phyloP scores from a whole-genome alignment of 148 eudicot species.

The Chenopodium formosanum region DNA sequence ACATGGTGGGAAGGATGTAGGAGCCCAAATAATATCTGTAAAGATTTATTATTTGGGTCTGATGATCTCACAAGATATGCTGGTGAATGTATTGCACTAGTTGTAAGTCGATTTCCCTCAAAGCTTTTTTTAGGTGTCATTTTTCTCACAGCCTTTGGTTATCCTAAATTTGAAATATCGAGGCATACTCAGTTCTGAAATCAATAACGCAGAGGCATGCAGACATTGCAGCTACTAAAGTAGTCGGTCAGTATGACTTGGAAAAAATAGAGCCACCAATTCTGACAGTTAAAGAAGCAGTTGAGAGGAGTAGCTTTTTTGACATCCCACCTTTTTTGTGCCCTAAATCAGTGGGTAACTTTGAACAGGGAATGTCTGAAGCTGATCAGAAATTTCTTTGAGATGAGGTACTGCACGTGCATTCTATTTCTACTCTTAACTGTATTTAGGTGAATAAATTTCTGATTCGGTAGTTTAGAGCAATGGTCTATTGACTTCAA shows the following conservation, averaged over 20 bases:
- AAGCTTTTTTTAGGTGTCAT: neutral
- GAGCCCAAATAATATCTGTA: constrained; percentile 43
- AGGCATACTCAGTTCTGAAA: constrained; percentile 7
- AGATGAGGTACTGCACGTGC: constrained; percentile 50
- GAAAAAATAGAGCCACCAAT: constrained; percentile 74
- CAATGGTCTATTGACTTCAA: neutral
- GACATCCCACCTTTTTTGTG: constrained; percentile 55
- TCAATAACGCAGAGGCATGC: constrained; percentile 61
- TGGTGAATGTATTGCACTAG: constrained; percentile 79
- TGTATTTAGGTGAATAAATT: neutral
- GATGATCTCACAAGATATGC: constrained; percentile 65
- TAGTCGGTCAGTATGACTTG: constrained; percentile 59
- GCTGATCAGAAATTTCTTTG: constrained; percentile 81
- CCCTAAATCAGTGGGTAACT: constrained; percentile 70
- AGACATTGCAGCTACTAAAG: constrained; percentile 64
- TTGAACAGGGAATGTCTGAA: constrained; percentile 81
- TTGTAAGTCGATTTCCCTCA: constrained; percentile 46
- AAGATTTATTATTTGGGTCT: constrained; percentile 65
- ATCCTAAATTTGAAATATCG: neutral
- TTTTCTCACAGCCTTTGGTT: neutral
- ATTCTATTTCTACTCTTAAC: neutral
- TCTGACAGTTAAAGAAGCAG: constrained; percentile 89
- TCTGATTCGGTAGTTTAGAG: neutral
- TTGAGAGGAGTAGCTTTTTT: constrained; percentile 69
- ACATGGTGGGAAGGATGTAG: constrained; percentile 62